Evolutionary conservation across 2,329 filamentous ascomycete genomes (phyloP).

Genomic region (Didymella glomerata): DNA sequence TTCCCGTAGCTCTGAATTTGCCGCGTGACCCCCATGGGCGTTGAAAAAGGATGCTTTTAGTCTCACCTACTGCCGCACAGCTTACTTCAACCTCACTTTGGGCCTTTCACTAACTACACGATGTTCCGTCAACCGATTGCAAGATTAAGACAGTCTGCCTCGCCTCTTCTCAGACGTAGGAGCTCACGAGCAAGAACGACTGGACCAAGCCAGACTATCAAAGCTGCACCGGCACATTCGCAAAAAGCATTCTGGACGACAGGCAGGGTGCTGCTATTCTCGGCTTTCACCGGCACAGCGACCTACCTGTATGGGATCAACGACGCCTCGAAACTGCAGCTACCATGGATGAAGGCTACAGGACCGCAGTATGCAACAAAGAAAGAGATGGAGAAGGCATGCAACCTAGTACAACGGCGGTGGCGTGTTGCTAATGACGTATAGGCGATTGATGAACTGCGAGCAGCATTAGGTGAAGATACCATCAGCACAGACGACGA

Average conservation of each 20-base stretch:
- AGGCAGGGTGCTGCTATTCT: conserved; percentile 57
- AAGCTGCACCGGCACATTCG: conserved; percentile 25
- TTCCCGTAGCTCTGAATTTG: conserved; percentile 28
- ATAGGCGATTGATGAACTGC: conserved; percentile 66
- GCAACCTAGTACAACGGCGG: neutral
- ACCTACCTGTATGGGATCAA: conserved; percentile 61
- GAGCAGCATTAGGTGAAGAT: conserved; percentile 63
- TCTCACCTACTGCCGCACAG: conserved; percentile 25
- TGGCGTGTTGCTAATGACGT: conserved; percentile 13
- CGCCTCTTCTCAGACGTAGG: conserved; percentile 41
- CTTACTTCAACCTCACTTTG: conserved; percentile 24
- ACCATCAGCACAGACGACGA: conserved; percentile 70
- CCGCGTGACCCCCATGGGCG: conserved; percentile 39
- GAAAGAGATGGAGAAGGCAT: conserved; percentile 61
- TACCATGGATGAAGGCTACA: conserved; percentile 37
- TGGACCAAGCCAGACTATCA: conserved; percentile 37
- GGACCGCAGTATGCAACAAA: conserved; percentile 59
- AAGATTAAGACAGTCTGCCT: conserved; percentile 41
- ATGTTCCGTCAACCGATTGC: conserved; percentile 48
- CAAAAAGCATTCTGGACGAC: conserved; percentile 58
- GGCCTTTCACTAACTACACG: conserved; percentile 20
- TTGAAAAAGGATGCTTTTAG: conserved; percentile 30
- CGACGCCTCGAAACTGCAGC: conserved; percentile 41
- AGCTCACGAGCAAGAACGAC: conserved; percentile 37
- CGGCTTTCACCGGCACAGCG: conserved; percentile 60